Evolutionary conservation across 495 filamentous ascomycete genomes (phyloP).

Genomic region (Penicillium malachiteum): DNA sequence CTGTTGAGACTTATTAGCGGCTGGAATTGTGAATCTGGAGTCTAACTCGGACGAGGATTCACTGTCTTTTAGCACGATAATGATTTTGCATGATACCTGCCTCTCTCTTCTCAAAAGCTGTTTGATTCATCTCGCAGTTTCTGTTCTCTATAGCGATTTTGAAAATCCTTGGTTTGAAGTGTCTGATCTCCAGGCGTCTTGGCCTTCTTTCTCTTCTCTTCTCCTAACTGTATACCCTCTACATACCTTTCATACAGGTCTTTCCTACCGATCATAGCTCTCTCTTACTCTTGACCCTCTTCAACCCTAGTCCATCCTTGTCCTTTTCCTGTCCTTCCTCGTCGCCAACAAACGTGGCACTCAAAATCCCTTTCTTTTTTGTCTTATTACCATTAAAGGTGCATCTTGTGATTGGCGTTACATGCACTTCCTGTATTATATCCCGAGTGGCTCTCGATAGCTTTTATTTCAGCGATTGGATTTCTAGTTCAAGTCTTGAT

Average conservation of each 20-base stretch:
- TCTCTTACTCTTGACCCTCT: conserved; percentile 3
- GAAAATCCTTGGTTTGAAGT: conserved; percentile 9
- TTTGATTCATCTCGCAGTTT: conserved; percentile 4
- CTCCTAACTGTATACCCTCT: background rate
- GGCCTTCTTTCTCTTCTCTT: conserved; percentile 1
- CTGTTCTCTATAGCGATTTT: conserved; percentile 15
- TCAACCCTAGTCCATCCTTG: conserved; percentile 1
- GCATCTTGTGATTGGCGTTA: conserved; percentile 6
- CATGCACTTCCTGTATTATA: background rate
- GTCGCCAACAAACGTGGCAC: background rate
- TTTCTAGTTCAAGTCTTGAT: background rate
- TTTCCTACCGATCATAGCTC: conserved; percentile 1
- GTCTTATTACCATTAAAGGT: conserved; percentile 3
- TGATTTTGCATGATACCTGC: conserved; percentile 23
- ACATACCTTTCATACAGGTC: background rate
- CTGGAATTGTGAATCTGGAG: background rate
- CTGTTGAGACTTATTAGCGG: conserved; percentile 26
- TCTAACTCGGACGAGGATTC: background rate
- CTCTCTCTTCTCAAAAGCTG: conserved; percentile 11
- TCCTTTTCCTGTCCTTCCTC: background rate
- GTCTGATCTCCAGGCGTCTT: background rate
- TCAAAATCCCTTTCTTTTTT: conserved; percentile 1
- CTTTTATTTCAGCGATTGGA: background rate
- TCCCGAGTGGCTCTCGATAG: background rate
- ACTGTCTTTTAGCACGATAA: conserved; percentile 17